Evolutionary conservation across 2,329 filamentous ascomycete genomes (phyloP), one percentile per base, ranked within the genome.

Genomic region (Fusarium sp.): DNA sequence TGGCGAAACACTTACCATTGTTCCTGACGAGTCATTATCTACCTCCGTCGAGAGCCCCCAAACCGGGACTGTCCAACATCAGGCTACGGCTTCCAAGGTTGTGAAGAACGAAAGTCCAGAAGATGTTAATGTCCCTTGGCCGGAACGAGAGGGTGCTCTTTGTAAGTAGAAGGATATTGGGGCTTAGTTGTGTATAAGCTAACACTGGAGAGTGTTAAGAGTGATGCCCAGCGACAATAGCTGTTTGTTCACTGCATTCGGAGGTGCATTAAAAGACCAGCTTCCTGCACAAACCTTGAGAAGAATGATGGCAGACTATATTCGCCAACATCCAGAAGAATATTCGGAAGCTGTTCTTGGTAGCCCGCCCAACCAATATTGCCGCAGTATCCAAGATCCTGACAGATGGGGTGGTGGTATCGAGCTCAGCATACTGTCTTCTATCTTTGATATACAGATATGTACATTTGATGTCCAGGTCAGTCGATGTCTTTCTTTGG

Each of bases 161-260:
- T 78, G 87, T 87, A 77, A 67, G 71, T 67, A 45, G 22, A n/a
- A 22, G 22, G 12, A 32, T 18, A n/a, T 32, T 27, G 37, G 49
- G 20, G 34, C 24, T 41, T 20, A 32, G 20, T 20, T 16, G 11
- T 34, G 47, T 24, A 10, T 16, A 53, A 30, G 30, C 55, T 74
- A 22, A 74, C 48, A 22, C 5, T 12, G 88, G 20, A 8, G 45
- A 89, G 92, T 97, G 11, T 87, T 98, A 20, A 91, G 95, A 16
- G 93, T 98, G 53, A 98, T 98, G 95, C 94, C 94, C 7, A 95
- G 98, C 77, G 95, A 98, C 80, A 98, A 98, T 80, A 94, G 91
- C 62, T 98, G 95, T 81, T 90, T 98, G 75, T 98, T 98, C 80
- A 92, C 94, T 29, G 94, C 95, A 0, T 90, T 98, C 48, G 92